A percentile compares a stretch with the other conserved stretches of the same genome.
These are phyloP conservation scores for Magnolia sinica DNA, from an alignment of 164 flowering plant species.

Conservation along the genomic window DNA sequence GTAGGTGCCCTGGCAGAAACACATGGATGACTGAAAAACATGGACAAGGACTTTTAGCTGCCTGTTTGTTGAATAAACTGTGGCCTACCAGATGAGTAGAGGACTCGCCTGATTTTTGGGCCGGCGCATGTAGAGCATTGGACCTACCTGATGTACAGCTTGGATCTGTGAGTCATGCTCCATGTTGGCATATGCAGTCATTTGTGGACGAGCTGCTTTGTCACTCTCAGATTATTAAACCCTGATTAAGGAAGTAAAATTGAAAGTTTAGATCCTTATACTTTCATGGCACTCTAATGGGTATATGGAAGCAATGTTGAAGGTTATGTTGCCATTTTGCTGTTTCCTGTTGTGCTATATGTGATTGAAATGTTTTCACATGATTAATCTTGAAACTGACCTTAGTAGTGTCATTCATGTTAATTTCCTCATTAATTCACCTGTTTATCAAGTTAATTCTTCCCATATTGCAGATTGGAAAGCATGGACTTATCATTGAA, in stretches of 20 bases:
- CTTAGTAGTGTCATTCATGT: background rate
- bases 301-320: background rate
- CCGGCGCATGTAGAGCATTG: background rate
- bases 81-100: background rate
- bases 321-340: background rate
- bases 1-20: background rate
- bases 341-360: background rate
- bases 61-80: background rate
- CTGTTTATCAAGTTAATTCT: background rate
- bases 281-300: background rate
- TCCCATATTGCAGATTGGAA: constrained; percentile 59
- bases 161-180: background rate
- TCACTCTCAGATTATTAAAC: background rate
- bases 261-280: background rate
- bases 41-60: background rate
- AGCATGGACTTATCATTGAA: constrained; percentile 94
- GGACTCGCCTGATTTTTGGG: background rate
- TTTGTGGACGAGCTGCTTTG: background rate
- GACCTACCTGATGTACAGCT: background rate
- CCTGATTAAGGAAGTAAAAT: background rate
- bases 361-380: background rate
- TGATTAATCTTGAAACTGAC: background rate
- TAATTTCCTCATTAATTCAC: background rate
- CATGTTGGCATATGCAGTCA: background rate
- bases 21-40: too few relatives aligned